Evolutionary conservation across 345 rosid genomes (phyloP).

Genomic region (Melaleuca alternifolia): DNA sequence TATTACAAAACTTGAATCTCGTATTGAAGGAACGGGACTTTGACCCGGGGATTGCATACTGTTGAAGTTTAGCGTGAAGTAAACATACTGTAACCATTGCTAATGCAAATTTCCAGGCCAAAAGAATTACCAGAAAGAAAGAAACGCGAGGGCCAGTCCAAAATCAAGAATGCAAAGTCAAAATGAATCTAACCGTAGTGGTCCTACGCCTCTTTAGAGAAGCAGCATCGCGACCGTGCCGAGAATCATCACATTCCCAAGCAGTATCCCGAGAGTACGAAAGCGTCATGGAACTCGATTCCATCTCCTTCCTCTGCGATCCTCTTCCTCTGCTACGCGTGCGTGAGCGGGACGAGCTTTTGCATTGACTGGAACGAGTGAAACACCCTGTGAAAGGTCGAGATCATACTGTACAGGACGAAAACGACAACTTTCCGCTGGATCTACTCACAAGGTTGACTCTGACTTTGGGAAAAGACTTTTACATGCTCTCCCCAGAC

Average conservation of each 20-base stretch:
- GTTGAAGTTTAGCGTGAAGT: background rate
- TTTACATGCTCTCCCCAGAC: too few species aligned
- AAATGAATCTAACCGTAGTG: background rate
- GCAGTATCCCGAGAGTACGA: background rate
- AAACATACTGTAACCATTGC: background rate
- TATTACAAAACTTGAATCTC: background rate
- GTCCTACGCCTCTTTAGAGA: background rate
- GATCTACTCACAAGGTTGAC: too few species aligned
- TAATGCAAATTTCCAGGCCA: background rate
- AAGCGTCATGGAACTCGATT: background rate
- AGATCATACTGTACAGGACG: too few species aligned
- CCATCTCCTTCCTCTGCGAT: background rate
- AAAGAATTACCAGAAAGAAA: background rate
- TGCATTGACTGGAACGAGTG: background rate
- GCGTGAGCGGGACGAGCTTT: background rate
- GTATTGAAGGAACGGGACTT: too few species aligned
- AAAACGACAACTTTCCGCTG: too few species aligned
- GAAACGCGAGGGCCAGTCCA: too few species aligned
- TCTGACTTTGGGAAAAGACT: too few species aligned
- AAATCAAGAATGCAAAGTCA: background rate
- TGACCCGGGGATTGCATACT: background rate
- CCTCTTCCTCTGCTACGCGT: background rate
- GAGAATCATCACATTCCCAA: background rate
- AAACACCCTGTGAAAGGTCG: too few species aligned
- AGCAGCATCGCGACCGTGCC: background rate